Conservation (phyloP, 345 rosid genomes). For the Eucalyptus pauciflora region DNA sequence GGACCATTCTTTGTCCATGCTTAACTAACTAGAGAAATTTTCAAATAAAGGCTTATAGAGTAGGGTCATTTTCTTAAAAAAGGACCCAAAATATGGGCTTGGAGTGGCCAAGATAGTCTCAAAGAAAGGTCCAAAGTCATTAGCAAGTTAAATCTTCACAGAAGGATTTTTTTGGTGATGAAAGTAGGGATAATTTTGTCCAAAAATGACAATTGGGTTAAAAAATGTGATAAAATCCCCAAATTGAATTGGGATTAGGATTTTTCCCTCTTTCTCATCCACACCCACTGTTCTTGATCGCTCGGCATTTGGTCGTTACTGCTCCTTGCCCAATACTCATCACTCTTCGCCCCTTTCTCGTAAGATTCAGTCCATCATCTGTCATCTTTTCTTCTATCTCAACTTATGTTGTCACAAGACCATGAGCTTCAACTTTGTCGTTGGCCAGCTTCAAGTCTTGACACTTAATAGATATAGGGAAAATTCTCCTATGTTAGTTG, state of each 20-base stretch:
- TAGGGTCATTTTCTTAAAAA: background rate
- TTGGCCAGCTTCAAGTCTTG: background rate
- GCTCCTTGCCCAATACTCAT: background rate
- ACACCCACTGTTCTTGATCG: background rate
- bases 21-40: background rate
- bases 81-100: background rate
- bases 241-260: background rate
- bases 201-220: background rate
- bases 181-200: background rate
- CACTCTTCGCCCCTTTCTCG: background rate
- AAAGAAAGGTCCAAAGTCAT: background rate
- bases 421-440: background rate
- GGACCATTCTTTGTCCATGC: background rate
- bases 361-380: background rate
- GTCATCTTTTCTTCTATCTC: background rate
- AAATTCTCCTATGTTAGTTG: background rate
- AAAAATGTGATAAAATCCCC: background rate
- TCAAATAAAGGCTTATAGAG: background rate
- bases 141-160: background rate
- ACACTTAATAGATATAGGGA: background rate
- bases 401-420: background rate
- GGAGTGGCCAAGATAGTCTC: background rate
- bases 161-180: background rate
- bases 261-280: background rate
- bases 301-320: background rate